Percentiles rank a stretch among this genome's conserved stretches.
These are phyloP conservation scores for Nicotiana undulata DNA, from an alignment of 257 asterid species.

Conservation along the genomic window DNA sequence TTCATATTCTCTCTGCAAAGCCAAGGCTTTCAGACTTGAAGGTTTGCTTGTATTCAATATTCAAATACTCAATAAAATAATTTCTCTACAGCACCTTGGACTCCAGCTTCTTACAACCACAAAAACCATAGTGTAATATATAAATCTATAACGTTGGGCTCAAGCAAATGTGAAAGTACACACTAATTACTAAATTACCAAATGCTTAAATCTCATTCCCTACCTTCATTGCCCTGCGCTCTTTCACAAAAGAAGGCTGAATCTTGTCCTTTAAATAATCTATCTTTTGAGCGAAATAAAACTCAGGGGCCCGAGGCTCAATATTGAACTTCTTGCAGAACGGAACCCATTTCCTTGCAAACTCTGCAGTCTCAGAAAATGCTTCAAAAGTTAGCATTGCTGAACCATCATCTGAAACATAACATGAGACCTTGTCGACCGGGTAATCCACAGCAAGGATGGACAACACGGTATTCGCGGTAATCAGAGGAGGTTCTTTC, in stretches of 20 bases:
- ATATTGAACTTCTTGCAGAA: background rate
- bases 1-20: conserved; percentile 37
- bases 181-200: background rate
- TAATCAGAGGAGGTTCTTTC: background rate
- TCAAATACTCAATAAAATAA: background rate
- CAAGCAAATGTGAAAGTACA: background rate
- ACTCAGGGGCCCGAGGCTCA: conserved; percentile 31
- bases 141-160: background rate
- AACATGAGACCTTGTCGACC: background rate
- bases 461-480: background rate
- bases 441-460: background rate
- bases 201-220: background rate
- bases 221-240: conserved; percentile 50
- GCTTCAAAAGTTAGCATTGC: conserved; percentile 48
- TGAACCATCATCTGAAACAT: conserved; percentile 45
- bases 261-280: conserved; percentile 15
- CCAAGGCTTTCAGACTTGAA: background rate
- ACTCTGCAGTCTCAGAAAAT: conserved; percentile 11
- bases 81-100: too few species aligned
- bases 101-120: conserved; percentile 1
- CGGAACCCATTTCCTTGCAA: background rate
- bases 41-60: background rate
- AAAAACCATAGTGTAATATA: background rate
- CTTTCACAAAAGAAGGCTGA: conserved; percentile 44
- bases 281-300: conserved; percentile 45